Percentiles rank a stretch among this genome's conserved stretches.
Evolutionary conservation across 2,329 filamentous ascomycete species (phyloP).

Genomic region (Neopestalotiopsis rosae): DNA sequence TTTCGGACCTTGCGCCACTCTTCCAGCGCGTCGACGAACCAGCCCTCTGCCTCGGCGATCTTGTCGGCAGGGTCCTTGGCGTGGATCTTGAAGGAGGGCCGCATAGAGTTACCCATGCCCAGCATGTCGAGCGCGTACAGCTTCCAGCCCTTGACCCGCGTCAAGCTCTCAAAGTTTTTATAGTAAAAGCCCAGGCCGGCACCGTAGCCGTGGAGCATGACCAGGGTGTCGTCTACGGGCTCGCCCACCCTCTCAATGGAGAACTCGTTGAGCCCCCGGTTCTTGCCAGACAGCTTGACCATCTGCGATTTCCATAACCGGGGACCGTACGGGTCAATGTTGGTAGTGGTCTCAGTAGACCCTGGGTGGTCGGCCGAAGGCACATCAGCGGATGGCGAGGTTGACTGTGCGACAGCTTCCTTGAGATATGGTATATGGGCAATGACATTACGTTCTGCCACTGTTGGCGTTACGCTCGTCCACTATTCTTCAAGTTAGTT

Average conservation of each 20-base stretch:
- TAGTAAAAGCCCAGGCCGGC: constrained; percentile 98
- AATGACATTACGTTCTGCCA: constrained; percentile 88
- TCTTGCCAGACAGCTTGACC: constrained; percentile 82
- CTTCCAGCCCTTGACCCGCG: constrained; percentile 80
- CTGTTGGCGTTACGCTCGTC: constrained; percentile 79
- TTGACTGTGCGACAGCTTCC: constrained; percentile 67
- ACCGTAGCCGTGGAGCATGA: constrained; percentile 97
- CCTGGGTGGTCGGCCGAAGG: constrained; percentile 46
- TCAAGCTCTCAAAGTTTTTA: constrained; percentile 93
- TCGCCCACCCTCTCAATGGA: constrained; percentile 85
- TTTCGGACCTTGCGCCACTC: constrained; percentile 91
- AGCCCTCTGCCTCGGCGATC: constrained; percentile 87
- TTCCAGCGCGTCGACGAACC: constrained; percentile 95
- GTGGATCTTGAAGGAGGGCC: constrained; percentile 83
- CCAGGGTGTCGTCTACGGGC: constrained; percentile 80
- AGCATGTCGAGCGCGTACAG: constrained; percentile 94
- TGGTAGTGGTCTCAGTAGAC: constrained; percentile 48
- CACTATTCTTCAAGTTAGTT: constrained; percentile 62
- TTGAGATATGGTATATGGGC: constrained; percentile 83
- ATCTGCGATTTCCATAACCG: constrained; percentile 86
- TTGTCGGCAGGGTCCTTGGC: constrained; percentile 82
- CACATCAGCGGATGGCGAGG: constrained; percentile 33
- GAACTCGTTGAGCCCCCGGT: constrained; percentile 91
- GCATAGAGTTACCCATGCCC: constrained; percentile 88
- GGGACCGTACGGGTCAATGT: constrained; percentile 80